Conservation (phyloP, 495 filamentous ascomycete species). For the Penicillium cosmopolitanum region DNA sequence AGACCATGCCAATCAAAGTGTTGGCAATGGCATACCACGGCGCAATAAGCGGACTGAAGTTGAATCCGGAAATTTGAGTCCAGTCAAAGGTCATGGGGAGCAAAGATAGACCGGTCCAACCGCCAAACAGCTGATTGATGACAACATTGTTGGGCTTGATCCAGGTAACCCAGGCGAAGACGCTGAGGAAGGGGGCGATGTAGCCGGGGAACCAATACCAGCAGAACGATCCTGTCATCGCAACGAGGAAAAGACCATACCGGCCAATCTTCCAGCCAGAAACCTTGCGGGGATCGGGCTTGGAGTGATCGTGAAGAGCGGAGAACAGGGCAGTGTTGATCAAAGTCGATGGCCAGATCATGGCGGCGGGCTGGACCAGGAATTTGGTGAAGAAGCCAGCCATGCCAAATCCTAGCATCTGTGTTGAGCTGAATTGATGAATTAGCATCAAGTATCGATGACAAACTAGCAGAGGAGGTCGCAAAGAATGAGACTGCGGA, state of each 20-base stretch:
- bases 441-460: no score
- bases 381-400: conserved; percentile 69
- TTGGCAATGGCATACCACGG: conserved; percentile 69
- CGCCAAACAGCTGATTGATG: conserved; percentile 63
- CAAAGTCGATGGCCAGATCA: conserved; percentile 75
- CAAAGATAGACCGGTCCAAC: conserved; percentile 61
- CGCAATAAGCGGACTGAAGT: conserved; percentile 67
- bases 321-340: conserved; percentile 68
- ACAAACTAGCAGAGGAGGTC: background rate
- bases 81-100: conserved; percentile 71
- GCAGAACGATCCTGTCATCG: conserved; percentile 58
- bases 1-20: conserved; percentile 57
- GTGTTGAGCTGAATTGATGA: conserved; percentile 50
- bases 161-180: conserved; percentile 53
- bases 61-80: conserved; percentile 68
- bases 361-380: conserved; percentile 62
- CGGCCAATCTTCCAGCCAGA: conserved; percentile 69
- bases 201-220: conserved; percentile 65
- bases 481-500: no score
- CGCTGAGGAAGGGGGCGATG: conserved; percentile 50
- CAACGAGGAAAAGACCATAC: conserved; percentile 67
- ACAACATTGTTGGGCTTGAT: conserved; percentile 55
- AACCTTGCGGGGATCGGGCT: conserved; percentile 57
- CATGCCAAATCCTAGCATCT: conserved; percentile 73
- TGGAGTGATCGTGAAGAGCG: conserved; percentile 68